Evolutionary conservation across 2,329 filamentous ascomycete species (phyloP), one percentile per base, ranked within the genome.

Genomic region (Ilyonectria sp.): DNA sequence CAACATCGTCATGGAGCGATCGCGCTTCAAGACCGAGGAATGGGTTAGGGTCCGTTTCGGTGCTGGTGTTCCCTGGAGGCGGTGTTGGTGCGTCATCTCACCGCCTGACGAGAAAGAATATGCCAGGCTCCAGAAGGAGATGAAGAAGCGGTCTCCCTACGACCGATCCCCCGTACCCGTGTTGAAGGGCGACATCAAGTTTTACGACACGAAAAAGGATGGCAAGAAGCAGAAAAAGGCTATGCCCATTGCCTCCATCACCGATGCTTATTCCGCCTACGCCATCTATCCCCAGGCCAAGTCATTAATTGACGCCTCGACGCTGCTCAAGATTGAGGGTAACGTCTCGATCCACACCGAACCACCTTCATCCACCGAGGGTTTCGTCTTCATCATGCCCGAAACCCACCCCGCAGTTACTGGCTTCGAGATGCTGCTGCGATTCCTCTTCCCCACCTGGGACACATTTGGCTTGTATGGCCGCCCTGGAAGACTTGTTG

Each of bases 311-410:
- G 95, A 99, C 73, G 93, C 95, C 66, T 98, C 96, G 1, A 98
- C 95, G 0, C 83, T 99, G 67, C 88, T 98, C 70, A 99, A 99
- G 81, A 88, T 99, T 31, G 96, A 99, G 82, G 96, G 95, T 10
- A 90, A 90, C 69, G 94, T 99, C 68, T 94, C 93, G 0, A 93
- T 98, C 44, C 94, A 98, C 81, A 92, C 92, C 0, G 89, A 91
- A 13, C 91, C 93, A 9, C 90, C 94, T 26, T 91, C 92, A 0
- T 90, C 90, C 2, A 93, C 92, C 0, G 96, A 99, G 79, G 96
- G 96, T 0, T 98, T 98, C 75, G 94, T 99, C 5, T 99, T 99
- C 77, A 91, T 98, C 73, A 98, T 99, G 95, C 96, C 96, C 4
- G 96, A 99, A 80, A 89, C 92, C 1, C 94, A 94, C 76, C 92